Percentiles rank a stretch among this genome's conserved stretches.
Evolutionary conservation across 257 asterid species (phyloP).

Genomic region (Gentiana straminea): DNA sequence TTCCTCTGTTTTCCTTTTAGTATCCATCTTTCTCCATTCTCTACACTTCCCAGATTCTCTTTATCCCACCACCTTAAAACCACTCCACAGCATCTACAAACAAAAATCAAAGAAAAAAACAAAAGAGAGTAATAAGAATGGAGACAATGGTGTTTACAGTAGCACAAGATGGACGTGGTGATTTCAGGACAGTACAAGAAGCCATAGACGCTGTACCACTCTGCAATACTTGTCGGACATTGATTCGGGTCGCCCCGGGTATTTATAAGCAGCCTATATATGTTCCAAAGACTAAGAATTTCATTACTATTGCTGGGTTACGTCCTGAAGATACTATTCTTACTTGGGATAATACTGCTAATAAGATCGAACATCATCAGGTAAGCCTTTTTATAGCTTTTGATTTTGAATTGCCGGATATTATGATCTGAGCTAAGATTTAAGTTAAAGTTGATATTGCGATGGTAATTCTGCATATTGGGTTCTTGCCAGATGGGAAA

Average conservation of each 20-base stretch:
- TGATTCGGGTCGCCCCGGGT: slow-evolving; percentile 76
- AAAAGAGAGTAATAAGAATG: slow-evolving; percentile 1
- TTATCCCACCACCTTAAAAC: no score
- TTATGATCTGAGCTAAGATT: no score
- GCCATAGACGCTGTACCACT: slow-evolving; percentile 85
- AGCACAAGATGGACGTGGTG: slow-evolving; percentile 56
- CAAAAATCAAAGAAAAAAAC: no score
- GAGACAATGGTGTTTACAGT: slow-evolving; percentile 42
- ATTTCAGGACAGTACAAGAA: slow-evolving; percentile 78
- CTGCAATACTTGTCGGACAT: slow-evolving; percentile 54
- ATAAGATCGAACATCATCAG: slow-evolving; percentile 83
- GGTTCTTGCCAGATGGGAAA: no score
- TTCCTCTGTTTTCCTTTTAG: no score
- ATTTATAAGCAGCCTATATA: slow-evolving; percentile 69
- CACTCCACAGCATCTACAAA: no score
- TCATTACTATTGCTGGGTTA: slow-evolving; percentile 70
- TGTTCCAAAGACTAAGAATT: slow-evolving; percentile 80
- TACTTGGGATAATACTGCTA: slow-evolving; percentile 80
- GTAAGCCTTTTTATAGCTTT: slow-evolving; percentile 3
- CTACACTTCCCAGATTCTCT: no score
- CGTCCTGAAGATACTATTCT: slow-evolving; percentile 71
- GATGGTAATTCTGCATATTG: no score
- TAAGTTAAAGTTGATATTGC: no score
- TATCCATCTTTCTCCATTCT: no score
- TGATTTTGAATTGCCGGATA: neutral